Percentiles rank a stretch among this genome's conserved stretches.
Evolutionary conservation across 371 early-diverging fungal genomes (phyloP).

Genomic region (Phascolomyces articulosus): DNA sequence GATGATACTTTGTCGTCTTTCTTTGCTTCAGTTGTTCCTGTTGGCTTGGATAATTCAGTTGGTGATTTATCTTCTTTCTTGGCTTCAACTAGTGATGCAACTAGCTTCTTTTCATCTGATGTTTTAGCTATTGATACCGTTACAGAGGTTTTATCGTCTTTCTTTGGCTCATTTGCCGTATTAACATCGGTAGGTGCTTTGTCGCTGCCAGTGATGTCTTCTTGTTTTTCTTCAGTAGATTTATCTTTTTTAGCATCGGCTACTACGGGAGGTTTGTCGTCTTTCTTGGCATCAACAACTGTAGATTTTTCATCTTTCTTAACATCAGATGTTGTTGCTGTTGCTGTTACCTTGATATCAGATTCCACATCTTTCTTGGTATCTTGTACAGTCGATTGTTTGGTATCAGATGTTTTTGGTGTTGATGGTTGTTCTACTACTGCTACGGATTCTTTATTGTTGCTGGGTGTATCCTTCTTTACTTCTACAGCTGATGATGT

Average conservation of each 20-base stretch:
- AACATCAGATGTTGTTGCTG: neutral
- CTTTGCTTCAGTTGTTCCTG: too few species aligned
- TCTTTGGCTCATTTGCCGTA: neutral
- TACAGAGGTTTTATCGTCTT: too few species aligned
- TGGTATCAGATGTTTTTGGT: neutral
- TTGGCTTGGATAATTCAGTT: too few species aligned
- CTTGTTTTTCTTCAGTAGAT: too few species aligned
- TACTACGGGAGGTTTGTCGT: neutral
- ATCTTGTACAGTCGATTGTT: neutral
- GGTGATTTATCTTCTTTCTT: too few species aligned
- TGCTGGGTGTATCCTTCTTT: neutral
- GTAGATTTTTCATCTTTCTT: neutral
- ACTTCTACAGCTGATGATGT: neutral
- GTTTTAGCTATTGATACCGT: too few species aligned
- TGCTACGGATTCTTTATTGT: neutral
- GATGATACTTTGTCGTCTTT: too few species aligned
- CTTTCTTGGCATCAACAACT: neutral
- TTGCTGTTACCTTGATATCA: neutral
- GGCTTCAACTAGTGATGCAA: too few species aligned
- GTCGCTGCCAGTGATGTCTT: neutral
- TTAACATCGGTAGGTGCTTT: neutral
- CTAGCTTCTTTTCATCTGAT: neutral
- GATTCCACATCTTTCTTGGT: neutral
- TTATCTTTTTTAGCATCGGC: neutral
- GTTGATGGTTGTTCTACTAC: neutral